These are phyloP conservation scores for Aeschynomene evenia DNA, from an alignment of 306 rosid genomes.

Conservation along the genomic window DNA sequence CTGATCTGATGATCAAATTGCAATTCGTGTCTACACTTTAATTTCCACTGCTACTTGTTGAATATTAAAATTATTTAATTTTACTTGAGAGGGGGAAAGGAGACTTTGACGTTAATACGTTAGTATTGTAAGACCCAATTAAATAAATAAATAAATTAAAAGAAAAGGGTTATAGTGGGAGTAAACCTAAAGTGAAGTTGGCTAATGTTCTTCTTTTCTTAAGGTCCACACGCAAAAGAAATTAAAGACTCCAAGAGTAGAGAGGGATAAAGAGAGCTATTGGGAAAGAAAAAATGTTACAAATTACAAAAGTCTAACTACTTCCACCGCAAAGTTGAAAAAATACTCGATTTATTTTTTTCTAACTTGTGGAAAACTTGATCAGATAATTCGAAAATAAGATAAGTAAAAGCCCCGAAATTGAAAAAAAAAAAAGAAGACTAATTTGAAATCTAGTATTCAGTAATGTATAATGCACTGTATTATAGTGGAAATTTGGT, in stretches of 20 bases:
- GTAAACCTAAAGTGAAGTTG: slow-evolving; percentile 26
- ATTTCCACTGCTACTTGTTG: not conserved
- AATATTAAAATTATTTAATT: slow-evolving; percentile 33
- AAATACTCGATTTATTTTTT: slow-evolving; percentile 9
- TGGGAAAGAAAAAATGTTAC: not conserved
- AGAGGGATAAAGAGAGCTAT: not conserved
- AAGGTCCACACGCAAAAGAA: slow-evolving; percentile 73
- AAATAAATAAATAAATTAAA: not conserved
- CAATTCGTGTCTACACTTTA: slow-evolving; percentile 14
- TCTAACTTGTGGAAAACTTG: slow-evolving; percentile 29
- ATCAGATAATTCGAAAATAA: slow-evolving; percentile 26
- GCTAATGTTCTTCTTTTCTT: slow-evolving; percentile 14
- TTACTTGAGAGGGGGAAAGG: not conserved
- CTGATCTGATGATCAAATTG: not conserved
- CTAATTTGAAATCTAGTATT: not conserved
- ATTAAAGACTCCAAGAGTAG: slow-evolving; percentile 32
- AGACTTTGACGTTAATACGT: slow-evolving; percentile 17
- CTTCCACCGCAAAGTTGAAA: slow-evolving; percentile 55
- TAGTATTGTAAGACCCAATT: not conserved
- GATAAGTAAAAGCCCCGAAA: not conserved
- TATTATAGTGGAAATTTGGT: not conserved
- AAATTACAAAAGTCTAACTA: slow-evolving; percentile 45
- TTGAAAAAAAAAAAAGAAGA: not conserved
- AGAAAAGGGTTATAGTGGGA: slow-evolving; percentile 9
- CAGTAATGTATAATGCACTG: not conserved